Evolutionary conservation across 495 filamentous ascomycete species (phyloP).

Genomic region (Pyrenopolyporus hunteri): DNA sequence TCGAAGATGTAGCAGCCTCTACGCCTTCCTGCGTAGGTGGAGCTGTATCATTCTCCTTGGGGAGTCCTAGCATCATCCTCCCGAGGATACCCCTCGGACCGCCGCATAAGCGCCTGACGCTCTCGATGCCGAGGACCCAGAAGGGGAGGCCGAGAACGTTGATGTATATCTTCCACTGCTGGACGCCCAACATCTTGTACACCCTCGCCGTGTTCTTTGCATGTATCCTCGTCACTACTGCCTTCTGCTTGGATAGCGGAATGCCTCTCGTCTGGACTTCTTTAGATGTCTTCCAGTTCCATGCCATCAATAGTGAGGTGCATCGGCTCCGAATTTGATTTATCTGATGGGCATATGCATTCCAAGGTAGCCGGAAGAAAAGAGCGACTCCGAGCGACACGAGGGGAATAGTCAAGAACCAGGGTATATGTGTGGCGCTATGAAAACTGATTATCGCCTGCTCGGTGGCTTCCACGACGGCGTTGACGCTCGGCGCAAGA

Average conservation of each 20-base stretch:
- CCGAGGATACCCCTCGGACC: slow-evolving; percentile 60
- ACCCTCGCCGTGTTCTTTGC: no score
- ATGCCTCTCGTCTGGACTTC: slow-evolving; percentile 35
- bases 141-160: slow-evolving; percentile 64
- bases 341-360: slow-evolving; percentile 57
- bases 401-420: slow-evolving; percentile 73
- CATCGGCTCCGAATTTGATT: slow-evolving; percentile 53
- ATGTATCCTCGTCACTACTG: slow-evolving; percentile 47
- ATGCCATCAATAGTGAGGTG: slow-evolving; percentile 58
- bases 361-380: slow-evolving; percentile 63
- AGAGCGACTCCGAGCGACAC: slow-evolving; percentile 68
- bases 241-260: slow-evolving; percentile 25
- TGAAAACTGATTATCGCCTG: slow-evolving; percentile 67
- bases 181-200: slow-evolving; percentile 53
- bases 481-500: slow-evolving; percentile 45
- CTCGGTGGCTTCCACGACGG: slow-evolving; percentile 58
- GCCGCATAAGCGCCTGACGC: slow-evolving; percentile 68
- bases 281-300: slow-evolving; percentile 45
- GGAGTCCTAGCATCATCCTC: slow-evolving; percentile 36
- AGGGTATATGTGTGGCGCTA: slow-evolving; percentile 63
- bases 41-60: slow-evolving; percentile 1
- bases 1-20: not conserved
- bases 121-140: slow-evolving; percentile 72
- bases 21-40: not conserved
- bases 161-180: slow-evolving; percentile 56